These are phyloP conservation scores for Leptoxyphium fumago DNA, from an alignment of 2,329 filamentous ascomycete species.

Conservation along the genomic window DNA sequence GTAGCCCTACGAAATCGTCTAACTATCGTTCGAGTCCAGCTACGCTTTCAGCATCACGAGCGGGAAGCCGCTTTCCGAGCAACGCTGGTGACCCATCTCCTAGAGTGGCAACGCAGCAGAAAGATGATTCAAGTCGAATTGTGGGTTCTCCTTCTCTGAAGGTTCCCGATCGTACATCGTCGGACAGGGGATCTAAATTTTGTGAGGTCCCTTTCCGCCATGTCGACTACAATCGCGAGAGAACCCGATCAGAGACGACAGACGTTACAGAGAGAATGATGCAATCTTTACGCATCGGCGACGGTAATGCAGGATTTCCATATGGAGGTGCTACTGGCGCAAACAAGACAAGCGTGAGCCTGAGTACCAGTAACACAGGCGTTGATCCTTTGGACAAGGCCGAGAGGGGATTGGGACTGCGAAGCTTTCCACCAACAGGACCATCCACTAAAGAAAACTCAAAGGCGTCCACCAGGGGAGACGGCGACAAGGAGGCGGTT, in stretches of 20 bases:
- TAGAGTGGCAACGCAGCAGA: constrained; percentile 10
- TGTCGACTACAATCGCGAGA: constrained; percentile 16
- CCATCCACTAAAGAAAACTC: neutral
- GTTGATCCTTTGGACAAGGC: neutral
- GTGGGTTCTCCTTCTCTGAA: constrained; percentile 19
- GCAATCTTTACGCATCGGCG: constrained; percentile 3
- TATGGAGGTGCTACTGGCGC: constrained; percentile 12
- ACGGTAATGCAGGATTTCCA: constrained; percentile 6
- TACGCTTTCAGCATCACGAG: constrained; percentile 1
- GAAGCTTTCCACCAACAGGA: neutral
- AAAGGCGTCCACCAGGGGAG: neutral
- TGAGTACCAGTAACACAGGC: neutral
- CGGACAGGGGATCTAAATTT: constrained; percentile 13
- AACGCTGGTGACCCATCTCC: constrained; percentile 7
- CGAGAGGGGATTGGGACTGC: too few species aligned
- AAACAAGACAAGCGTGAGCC: neutral
- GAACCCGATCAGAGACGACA: neutral
- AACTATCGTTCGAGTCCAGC: constrained; percentile 14
- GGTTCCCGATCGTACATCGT: constrained; percentile 18
- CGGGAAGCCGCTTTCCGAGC: constrained; percentile 5
- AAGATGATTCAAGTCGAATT: constrained; percentile 19
- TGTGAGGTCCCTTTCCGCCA: constrained; percentile 12
- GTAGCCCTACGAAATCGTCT: constrained; percentile 11
- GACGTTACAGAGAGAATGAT: neutral
- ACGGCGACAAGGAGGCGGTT: neutral